Evolutionary conservation across 768 basidiomycete species (phyloP), one percentile per base, ranked within the genome.

Genomic region (Floccularia luteovirens): DNA sequence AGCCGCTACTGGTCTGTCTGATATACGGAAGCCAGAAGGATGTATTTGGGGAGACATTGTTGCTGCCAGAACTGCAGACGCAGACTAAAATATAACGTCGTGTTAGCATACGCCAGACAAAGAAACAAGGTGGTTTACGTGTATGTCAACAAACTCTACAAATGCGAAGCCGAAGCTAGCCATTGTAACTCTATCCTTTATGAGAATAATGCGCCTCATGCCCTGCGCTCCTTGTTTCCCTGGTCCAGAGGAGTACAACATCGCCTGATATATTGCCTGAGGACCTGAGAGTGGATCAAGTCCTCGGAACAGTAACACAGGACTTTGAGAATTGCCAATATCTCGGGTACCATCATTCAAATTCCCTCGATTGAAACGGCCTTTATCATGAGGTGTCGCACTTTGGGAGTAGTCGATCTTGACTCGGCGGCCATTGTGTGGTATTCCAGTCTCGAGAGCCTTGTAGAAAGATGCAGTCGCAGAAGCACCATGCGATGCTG

Each of bases 381-480:
- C 74, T 50, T 73, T 74, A 43, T 82, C 82, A 36, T 78, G 74
- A 20, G 83, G 87, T 21, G 76, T 73, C 20, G 83, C 83, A 47
- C 83, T 88, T 62, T 90, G 80, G 2, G 93, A 91, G 56, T 88
- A 99, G 62, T 99, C 93, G 52, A 99, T 90, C 64, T 94, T 94
- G 55, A 94, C 83, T 48, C 90, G 72, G 36, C 88, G 80, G 10
- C 90, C 91, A 48, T 79, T 83, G 43, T 82, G 82, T 20, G 80
- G 76, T 10, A 65, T 56, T 19, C 84, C 82, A 1, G 74, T 72
- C 56, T 88, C 84, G 39, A 88, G 64, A 5, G 83, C 81, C 48
- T 80, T 83, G 60, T 83, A 80, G 59, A 75, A 91, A 24, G 73
- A 70, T 6, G 79, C 63, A 5, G 77, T 75, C 12, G 82, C 82